A percentile compares a stretch with the other conserved stretches of the same genome.
Conservation (phyloP, 2,329 filamentous ascomycete species). For the Neofusicoccum cordaticola region DNA sequence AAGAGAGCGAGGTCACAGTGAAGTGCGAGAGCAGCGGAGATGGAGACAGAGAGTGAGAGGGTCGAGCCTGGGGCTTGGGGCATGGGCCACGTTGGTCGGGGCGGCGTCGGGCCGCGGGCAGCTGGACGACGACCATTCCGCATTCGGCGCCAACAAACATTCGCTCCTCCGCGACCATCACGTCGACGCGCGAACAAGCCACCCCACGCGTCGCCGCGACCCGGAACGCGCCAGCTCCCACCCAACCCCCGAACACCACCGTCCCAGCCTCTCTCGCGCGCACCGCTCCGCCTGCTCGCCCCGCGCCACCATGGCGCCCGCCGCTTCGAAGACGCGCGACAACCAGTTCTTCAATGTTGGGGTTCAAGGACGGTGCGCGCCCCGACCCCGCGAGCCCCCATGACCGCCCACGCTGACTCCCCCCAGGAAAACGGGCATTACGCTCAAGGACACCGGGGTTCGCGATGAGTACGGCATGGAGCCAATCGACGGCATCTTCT, state of each 20-base stretch:
- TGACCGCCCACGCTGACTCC: neutral
- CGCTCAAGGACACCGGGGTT: slow-evolving; percentile 70
- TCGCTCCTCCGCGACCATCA: slow-evolving; percentile 1
- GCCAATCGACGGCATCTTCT: slow-evolving; percentile 82
- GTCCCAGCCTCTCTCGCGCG: neutral
- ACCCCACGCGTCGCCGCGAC: neutral
- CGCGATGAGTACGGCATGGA: slow-evolving; percentile 93
- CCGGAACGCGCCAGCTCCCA: neutral
- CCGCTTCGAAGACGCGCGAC: slow-evolving; percentile 34
- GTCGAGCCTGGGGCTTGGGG: neutral
- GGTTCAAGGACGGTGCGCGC: slow-evolving; percentile 36
- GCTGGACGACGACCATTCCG: neutral
- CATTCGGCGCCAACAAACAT: neutral
- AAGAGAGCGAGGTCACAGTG: no score
- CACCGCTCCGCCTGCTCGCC: no score
- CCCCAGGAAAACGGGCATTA: slow-evolving; percentile 82
- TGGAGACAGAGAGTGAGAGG: no score
- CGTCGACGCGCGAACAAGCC: neutral
- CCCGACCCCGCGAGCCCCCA: slow-evolving; percentile 4
- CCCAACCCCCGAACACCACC: neutral
- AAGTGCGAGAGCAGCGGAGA: no score
- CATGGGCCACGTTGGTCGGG: neutral
- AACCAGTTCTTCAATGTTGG: slow-evolving; percentile 41
- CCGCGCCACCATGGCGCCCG: slow-evolving; percentile 30
- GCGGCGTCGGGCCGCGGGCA: neutral